Percentiles rank a stretch among this genome's conserved stretches.
Conservation (phyloP, 345 rosid genomes). For the Bretschneidera sinensis region DNA sequence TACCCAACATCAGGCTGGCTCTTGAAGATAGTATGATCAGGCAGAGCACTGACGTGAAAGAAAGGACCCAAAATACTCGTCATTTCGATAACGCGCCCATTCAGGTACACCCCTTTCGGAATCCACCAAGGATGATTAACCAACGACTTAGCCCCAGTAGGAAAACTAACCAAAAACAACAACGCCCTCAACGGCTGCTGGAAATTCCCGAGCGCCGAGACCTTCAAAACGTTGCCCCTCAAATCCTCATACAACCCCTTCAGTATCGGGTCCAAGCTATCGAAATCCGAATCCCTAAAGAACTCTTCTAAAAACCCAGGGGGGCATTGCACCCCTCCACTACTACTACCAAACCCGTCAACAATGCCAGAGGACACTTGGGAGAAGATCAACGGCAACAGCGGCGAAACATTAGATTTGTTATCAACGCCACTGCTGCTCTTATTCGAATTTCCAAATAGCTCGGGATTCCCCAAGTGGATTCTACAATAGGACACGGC, state of each 20-base stretch:
- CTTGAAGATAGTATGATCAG: conserved; percentile 75
- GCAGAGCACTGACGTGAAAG: conserved; percentile 91
- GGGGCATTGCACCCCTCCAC: conserved; percentile 48
- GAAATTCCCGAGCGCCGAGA: conserved; percentile 81
- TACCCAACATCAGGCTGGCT: conserved; percentile 97
- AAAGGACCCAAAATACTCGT: conserved; percentile 96
- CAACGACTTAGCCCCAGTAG: conserved; percentile 70
- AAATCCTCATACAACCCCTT: conserved; percentile 84
- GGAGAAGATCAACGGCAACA: conserved; percentile 63
- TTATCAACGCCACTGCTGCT: conserved; percentile 10
- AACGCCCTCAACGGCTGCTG: conserved; percentile 87
- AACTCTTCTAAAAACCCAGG: conserved; percentile 85
- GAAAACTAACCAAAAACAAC: conserved; percentile 63
- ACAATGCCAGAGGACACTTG: conserved; percentile 46
- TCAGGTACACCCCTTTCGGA: conserved; percentile 76
- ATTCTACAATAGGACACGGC: conserved; percentile 71
- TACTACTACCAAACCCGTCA: conserved; percentile 54
- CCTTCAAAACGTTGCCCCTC: conserved; percentile 72
- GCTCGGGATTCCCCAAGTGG: conserved; percentile 70
- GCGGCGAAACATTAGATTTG: conserved; percentile 36
- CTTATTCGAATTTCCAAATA: conserved; percentile 33
- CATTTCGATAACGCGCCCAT: conserved; percentile 92
- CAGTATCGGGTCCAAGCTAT: conserved; percentile 69
- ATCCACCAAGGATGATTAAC: conserved; percentile 95
- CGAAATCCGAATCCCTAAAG: conserved; percentile 72